Base-by-base conservation (phyloP, 2,329 filamentous ascomycete genomes). In the Colletotrichum lupini region DNA sequence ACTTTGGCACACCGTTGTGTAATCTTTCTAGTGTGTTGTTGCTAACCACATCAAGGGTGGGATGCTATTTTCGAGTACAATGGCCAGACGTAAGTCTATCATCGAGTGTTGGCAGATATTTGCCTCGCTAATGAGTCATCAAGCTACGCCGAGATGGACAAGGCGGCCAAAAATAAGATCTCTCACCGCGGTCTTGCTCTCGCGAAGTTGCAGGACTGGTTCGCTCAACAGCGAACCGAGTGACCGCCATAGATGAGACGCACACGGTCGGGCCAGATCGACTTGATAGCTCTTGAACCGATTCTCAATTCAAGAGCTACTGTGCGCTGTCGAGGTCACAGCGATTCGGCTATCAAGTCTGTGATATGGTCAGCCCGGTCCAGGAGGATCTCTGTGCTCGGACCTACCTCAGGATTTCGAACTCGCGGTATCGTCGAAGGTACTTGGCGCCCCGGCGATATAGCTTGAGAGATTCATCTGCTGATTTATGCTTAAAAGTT, bases 41-140 rank as follows among this genome's bases (percentile, higher is more conserved):
- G 55, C 46, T 74, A 35, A 74, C 49, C 14, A 24, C 24, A 6
- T 9, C 11, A 75, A 97, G 95, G 96, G 58, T 99, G 97, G 97
- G 97, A 99, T 82, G 91, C 97, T 2, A 93, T 97, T 76, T 99
- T 99, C 79, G 97, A 99, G 84, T 96, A 97, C 77, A 89, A 97
- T 76, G 95, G 95, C 55, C 87, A 94, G 84, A 99, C 97, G 85
- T 91, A 82, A 80, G 88, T 83, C 5, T 19, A 42, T 12, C 16
- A 12, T 16, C 28, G 14, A 30, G 9, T 24, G 24, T 35, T 57
- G 28, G 26, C 22, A 24, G 53, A 19, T 24, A 14, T 8, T 30
- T 8, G 12, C 9, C 5, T 35, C 35, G 37, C 61, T 76, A 46
- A 73, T 59, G 24, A 5, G 68, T 32, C 16, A 58, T 6, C 75